Evolutionary conservation across 768 basidiomycete species (phyloP).

Genomic region (Podaxis sp.): DNA sequence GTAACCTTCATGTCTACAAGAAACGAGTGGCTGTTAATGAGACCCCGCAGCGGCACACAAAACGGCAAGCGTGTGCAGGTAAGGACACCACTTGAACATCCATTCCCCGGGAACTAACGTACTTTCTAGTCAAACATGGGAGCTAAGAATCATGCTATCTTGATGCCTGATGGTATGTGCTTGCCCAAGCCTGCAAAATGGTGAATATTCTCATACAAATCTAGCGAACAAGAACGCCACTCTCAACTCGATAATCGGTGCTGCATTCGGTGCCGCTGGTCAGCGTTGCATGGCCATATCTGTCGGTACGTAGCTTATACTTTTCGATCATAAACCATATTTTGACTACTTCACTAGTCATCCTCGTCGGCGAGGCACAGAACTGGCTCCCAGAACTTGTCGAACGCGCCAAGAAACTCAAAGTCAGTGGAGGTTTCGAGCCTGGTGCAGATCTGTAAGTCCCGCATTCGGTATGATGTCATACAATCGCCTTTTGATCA

Average conservation of each 20-base stretch:
- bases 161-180: slow-evolving; percentile 88
- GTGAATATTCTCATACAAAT: neutral
- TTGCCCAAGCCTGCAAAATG: neutral
- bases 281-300: slow-evolving; percentile 98
- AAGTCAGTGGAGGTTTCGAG: slow-evolving; percentile 90
- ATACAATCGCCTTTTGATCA: slow-evolving; percentile 2
- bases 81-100: slow-evolving; percentile 10
- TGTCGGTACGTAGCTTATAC: slow-evolving; percentile 53
- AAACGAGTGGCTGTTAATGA: neutral
- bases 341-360: slow-evolving; percentile 30
- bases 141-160: slow-evolving; percentile 91
- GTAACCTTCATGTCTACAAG: slow-evolving; percentile 26
- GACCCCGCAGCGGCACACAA: slow-evolving; percentile 57
- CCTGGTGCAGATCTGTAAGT: slow-evolving; percentile 72
- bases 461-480: neutral
- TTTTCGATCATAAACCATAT: neutral
- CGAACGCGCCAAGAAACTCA: slow-evolving; percentile 74
- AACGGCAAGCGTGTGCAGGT: slow-evolving; percentile 89
- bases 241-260: slow-evolving; percentile 88
- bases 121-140: slow-evolving; percentile 59
- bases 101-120: neutral
- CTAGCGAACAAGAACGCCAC: slow-evolving; percentile 88
- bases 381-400: slow-evolving; percentile 86
- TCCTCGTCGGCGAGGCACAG: slow-evolving; percentile 77
- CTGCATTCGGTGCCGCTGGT: slow-evolving; percentile 95